phyloP scores from a whole-genome alignment of 495 filamentous ascomycete species.

The Podospora didyma region DNA sequence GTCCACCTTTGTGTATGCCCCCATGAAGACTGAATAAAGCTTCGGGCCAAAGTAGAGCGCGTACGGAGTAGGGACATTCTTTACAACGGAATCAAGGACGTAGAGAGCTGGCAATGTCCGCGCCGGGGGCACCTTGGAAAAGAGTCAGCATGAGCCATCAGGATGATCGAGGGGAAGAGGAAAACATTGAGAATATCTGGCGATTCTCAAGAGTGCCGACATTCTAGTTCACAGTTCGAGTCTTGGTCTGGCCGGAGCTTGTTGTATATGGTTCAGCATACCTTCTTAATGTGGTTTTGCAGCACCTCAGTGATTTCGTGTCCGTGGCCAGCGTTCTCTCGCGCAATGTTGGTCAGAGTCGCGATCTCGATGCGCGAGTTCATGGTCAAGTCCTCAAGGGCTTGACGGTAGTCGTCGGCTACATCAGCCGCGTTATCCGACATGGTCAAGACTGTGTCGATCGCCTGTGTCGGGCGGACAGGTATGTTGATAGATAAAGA shows the following conservation, averaged over 20 bases:
- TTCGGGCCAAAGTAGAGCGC: slow-evolving; percentile 89
- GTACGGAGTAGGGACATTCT: slow-evolving; percentile 97
- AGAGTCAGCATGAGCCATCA: slow-evolving; percentile 8
- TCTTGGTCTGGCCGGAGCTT: background rate
- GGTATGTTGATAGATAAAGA: background rate
- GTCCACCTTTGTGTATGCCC: slow-evolving; percentile 87
- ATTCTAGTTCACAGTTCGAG: background rate
- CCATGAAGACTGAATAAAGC: slow-evolving; percentile 92
- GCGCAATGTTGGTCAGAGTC: slow-evolving; percentile 92
- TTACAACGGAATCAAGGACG: slow-evolving; percentile 95
- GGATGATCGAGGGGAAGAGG: background rate
- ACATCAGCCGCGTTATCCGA: slow-evolving; percentile 78
- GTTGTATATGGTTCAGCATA: slow-evolving; percentile 48
- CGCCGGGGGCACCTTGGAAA: slow-evolving; percentile 66
- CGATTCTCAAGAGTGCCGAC: background rate
- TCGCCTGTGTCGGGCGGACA: background rate
- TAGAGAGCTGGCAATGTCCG: slow-evolving; percentile 94
- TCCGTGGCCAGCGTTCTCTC: slow-evolving; percentile 92
- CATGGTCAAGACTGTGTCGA: slow-evolving; percentile 47
- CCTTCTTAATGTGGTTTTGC: slow-evolving; percentile 87
- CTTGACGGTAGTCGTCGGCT: slow-evolving; percentile 89
- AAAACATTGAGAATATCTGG: background rate
- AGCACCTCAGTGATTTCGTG: slow-evolving; percentile 83
- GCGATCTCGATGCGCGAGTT: slow-evolving; percentile 92
- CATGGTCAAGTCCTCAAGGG: slow-evolving; percentile 81